A percentile compares a stretch with the other conserved stretches of the same genome.
phyloP scores from a whole-genome alignment of 805 yeast genomes.

The Yarrowia sp. region DNA sequence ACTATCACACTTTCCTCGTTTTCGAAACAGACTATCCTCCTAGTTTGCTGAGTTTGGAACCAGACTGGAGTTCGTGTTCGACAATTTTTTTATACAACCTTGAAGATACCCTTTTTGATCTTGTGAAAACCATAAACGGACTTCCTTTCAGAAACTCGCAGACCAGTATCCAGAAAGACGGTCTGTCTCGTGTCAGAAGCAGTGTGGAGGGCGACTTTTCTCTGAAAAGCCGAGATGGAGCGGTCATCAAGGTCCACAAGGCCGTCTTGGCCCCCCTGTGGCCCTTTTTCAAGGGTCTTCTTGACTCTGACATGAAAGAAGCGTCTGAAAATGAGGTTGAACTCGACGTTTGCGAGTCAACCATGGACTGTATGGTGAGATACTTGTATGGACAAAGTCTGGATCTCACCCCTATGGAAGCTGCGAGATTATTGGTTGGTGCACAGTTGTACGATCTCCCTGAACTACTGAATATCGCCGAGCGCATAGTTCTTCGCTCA shows the following conservation, averaged over 20 bases:
- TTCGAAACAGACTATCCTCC: no score
- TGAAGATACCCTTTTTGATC: no score
- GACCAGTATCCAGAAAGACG: background rate
- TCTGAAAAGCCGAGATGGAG: background rate
- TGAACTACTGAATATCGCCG: background rate
- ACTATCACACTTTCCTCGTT: no score
- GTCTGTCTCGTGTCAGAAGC: background rate
- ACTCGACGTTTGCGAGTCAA: background rate
- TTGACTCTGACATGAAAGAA: background rate
- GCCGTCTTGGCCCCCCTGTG: conserved; percentile 1
- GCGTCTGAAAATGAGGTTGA: background rate
- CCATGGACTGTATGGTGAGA: background rate
- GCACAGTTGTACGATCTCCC: conserved; percentile 4
- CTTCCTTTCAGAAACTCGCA: background rate
- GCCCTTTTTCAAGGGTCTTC: background rate
- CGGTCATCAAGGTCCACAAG: background rate
- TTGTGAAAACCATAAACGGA: no score
- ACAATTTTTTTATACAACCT: no score
- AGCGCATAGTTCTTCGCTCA: background rate
- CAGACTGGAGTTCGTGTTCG: no score
- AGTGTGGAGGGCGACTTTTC: background rate
- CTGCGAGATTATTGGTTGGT: background rate
- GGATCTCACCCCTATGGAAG: background rate
- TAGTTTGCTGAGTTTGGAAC: no score
- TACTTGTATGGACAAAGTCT: background rate